These are phyloP conservation scores for Trichoderma aggressivum DNA, from an alignment of 2,329 filamentous ascomycete species.

Conservation along the genomic window DNA sequence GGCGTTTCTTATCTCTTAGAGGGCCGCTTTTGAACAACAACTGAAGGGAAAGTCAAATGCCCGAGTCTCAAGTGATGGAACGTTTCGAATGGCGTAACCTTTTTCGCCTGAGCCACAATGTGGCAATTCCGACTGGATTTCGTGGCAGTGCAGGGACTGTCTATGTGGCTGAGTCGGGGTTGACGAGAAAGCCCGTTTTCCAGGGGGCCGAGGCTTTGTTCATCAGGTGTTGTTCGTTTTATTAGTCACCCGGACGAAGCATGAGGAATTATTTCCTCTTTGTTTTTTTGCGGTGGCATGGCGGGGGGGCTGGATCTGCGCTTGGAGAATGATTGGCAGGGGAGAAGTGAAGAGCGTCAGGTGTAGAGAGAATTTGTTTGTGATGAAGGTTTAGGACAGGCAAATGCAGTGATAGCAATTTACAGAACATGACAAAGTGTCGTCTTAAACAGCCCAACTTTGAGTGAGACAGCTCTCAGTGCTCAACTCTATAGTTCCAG, in stretches of 20 bases:
- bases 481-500: neutral
- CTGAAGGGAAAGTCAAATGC: neutral
- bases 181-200: too few relatives aligned
- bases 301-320: neutral
- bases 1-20: neutral
- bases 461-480: neutral
- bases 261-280: neutral
- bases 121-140: neutral
- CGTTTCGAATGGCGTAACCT: neutral
- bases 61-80: neutral
- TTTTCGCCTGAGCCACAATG: neutral
- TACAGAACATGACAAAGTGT: neutral
- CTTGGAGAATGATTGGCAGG: neutral
- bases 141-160: conserved; percentile 3
- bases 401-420: neutral
- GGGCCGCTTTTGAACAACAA: neutral
- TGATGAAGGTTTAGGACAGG: neutral
- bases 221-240: neutral
- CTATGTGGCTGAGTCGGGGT: neutral
- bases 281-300: neutral
- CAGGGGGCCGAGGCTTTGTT: neutral
- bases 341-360: neutral
- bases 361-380: neutral
- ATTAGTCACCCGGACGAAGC: neutral
- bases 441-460: neutral